These are phyloP conservation scores for Trichoderma guizhouense DNA, from an alignment of 2,329 filamentous ascomycete genomes.

Conservation along the genomic window DNA sequence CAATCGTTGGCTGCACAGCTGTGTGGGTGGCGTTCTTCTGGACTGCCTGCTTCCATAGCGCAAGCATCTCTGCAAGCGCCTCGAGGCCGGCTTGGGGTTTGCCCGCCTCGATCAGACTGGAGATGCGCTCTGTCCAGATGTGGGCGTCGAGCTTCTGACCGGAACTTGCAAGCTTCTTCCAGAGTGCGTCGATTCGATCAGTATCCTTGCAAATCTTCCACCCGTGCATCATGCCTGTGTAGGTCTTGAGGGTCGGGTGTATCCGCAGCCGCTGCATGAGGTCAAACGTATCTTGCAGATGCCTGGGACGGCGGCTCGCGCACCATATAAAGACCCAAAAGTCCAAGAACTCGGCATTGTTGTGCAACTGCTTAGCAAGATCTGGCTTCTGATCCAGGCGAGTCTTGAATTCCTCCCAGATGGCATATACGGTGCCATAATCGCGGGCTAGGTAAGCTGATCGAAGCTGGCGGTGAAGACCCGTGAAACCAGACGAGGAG, in stretches of 20 bases:
- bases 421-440: conserved; percentile 26
- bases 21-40: conserved; percentile 28
- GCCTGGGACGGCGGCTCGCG: conserved; percentile 29
- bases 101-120: conserved; percentile 58
- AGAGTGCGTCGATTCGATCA: conserved; percentile 61
- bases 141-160: conserved; percentile 58
- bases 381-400: conserved; percentile 25
- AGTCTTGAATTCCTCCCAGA: conserved; percentile 35
- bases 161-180: conserved; percentile 58
- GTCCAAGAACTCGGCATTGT: conserved; percentile 36
- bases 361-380: conserved; percentile 30
- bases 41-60: conserved; percentile 50
- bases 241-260: conserved; percentile 61
- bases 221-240: conserved; percentile 70
- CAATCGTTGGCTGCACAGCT: conserved; percentile 58
- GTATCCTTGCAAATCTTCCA: conserved; percentile 59
- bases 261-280: conserved; percentile 48
- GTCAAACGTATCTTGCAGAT: conserved; percentile 38
- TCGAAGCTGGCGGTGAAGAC: conserved; percentile 31
- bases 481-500: conserved; percentile 12
- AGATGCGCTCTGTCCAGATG: conserved; percentile 70
- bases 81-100: conserved; percentile 54
- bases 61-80: conserved; percentile 64
- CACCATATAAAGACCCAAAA: conserved; percentile 42
- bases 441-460: conserved; percentile 31